Conservation (phyloP, 2,329 filamentous ascomycete species). For the Acephala macrosclerotiorum region DNA sequence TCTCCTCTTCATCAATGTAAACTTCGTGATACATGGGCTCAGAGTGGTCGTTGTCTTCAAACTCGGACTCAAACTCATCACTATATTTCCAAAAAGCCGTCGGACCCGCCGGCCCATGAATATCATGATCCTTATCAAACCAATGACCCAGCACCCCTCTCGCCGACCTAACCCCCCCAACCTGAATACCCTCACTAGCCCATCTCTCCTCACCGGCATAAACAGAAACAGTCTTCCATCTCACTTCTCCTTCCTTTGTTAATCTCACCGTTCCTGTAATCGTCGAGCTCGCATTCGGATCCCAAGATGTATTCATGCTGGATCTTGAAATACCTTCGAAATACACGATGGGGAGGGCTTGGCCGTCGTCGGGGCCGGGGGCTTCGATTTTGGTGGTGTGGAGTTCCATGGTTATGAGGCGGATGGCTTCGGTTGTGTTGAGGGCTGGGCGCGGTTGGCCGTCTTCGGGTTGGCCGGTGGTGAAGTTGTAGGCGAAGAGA, state of each 20-base stretch:
- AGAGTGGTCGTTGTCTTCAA: background rate
- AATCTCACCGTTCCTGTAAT: slow-evolving; percentile 70
- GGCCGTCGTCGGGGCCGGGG: slow-evolving; percentile 64
- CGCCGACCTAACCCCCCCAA: slow-evolving; percentile 70
- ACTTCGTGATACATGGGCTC: slow-evolving; percentile 10
- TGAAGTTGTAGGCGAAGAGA: slow-evolving; percentile 76
- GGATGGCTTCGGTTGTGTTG: slow-evolving; percentile 69
- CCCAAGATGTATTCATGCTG: slow-evolving; percentile 65
- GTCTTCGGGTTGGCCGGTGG: slow-evolving; percentile 49
- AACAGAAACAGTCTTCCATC: slow-evolving; percentile 76
- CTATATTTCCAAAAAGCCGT: slow-evolving; percentile 81
- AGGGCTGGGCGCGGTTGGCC: slow-evolving; percentile 60
- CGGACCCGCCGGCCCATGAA: slow-evolving; percentile 74
- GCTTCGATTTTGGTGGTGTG: slow-evolving; percentile 65
- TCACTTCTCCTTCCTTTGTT: slow-evolving; percentile 74
- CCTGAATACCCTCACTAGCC: slow-evolving; percentile 79
- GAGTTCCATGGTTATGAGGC: slow-evolving; percentile 74
- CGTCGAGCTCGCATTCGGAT: slow-evolving; percentile 72
- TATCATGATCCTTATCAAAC: slow-evolving; percentile 79
- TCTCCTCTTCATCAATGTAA: slow-evolving; percentile 13
- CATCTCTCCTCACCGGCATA: slow-evolving; percentile 72
- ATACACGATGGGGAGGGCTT: slow-evolving; percentile 68
- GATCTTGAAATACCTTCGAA: slow-evolving; percentile 70
- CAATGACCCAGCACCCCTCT: slow-evolving; percentile 77
- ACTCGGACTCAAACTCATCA: slow-evolving; percentile 48